phyloP scores from a whole-genome alignment of 495 filamentous ascomycete genomes.

The Penicillium pulvis region DNA sequence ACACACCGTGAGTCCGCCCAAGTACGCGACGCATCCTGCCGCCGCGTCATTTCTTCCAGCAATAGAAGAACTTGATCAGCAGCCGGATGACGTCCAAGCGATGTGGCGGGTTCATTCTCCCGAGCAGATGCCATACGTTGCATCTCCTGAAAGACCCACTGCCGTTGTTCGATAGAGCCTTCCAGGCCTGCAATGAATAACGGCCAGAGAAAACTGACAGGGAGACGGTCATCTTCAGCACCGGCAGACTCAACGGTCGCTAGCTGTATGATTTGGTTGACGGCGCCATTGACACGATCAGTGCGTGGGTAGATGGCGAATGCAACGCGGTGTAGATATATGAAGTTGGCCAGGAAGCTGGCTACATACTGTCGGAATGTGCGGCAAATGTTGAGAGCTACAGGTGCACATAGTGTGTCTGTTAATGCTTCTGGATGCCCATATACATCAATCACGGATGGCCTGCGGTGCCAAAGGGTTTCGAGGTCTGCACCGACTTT shows the following conservation, averaged over 20 bases:
- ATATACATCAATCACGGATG: conserved; percentile 40
- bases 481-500: conserved; percentile 44
- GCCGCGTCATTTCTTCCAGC: conserved; percentile 41
- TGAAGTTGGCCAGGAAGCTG: conserved; percentile 46
- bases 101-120: conserved; percentile 10
- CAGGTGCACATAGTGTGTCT: conserved; percentile 27
- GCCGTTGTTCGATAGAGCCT: conserved; percentile 36
- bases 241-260: conserved; percentile 34
- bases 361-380: conserved; percentile 42
- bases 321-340: conserved; percentile 45
- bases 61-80: conserved; percentile 35
- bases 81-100: conserved; percentile 30
- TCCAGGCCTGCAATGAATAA: conserved; percentile 43
- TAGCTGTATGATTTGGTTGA: conserved; percentile 43
- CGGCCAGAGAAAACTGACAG: conserved; percentile 42
- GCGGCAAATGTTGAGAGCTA: conserved; percentile 35
- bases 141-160: conserved; percentile 41
- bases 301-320: conserved; percentile 47
- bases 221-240: conserved; percentile 21
- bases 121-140: conserved; percentile 31
- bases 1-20: conserved; percentile 45
- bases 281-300: conserved; percentile 42
- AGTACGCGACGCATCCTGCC: conserved; percentile 42
- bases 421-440: conserved; percentile 27
- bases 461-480: conserved; percentile 39